phyloP scores from a whole-genome alignment of 352 stramenopile species.

The Pythium biforme region DNA sequence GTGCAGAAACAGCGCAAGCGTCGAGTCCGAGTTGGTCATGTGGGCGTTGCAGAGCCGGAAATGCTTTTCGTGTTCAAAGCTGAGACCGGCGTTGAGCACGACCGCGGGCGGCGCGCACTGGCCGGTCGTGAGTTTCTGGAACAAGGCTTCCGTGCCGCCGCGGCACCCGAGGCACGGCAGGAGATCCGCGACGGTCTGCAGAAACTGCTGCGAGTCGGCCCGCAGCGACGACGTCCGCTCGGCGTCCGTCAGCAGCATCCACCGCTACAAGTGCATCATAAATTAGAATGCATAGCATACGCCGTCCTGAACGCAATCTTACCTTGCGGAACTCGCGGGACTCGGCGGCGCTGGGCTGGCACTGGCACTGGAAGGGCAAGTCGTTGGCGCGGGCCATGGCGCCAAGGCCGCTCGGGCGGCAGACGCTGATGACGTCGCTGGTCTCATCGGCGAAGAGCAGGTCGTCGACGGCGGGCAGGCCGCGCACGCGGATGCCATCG shows the following conservation, averaged over 20 bases:
- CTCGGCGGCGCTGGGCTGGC: slow-evolving; percentile 65
- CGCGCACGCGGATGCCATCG: slow-evolving; percentile 32
- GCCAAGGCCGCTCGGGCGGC: slow-evolving; percentile 6
- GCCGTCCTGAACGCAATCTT: background rate
- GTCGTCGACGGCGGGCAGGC: slow-evolving; percentile 19
- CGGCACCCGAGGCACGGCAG: slow-evolving; percentile 76
- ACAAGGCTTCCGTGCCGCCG: slow-evolving; percentile 74
- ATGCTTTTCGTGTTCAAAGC: slow-evolving; percentile 51
- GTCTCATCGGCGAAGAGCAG: slow-evolving; percentile 23
- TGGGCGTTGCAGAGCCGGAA: slow-evolving; percentile 73
- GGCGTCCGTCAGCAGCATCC: slow-evolving; percentile 73
- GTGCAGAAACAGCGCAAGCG: slow-evolving; percentile 74
- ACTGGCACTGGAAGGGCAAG: slow-evolving; percentile 41
- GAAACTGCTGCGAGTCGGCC: slow-evolving; percentile 63
- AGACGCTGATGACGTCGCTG: slow-evolving; percentile 16
- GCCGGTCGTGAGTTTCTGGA: slow-evolving; percentile 62
- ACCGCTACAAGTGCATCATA: slow-evolving; percentile 46
- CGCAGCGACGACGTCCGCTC: slow-evolving; percentile 69
- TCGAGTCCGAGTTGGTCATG: slow-evolving; percentile 59
- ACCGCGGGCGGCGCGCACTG: slow-evolving; percentile 35
- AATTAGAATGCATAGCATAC: too few relatives aligned
- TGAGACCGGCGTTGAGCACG: slow-evolving; percentile 49
- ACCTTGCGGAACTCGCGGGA: slow-evolving; percentile 85
- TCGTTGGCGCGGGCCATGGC: slow-evolving; percentile 23
- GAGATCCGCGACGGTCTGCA: slow-evolving; percentile 70